Percentiles rank a stretch among this genome's conserved stretches.
Evolutionary conservation across 164 flowering plant genomes (phyloP).

Genomic region (Dillenia suffruticosa): DNA sequence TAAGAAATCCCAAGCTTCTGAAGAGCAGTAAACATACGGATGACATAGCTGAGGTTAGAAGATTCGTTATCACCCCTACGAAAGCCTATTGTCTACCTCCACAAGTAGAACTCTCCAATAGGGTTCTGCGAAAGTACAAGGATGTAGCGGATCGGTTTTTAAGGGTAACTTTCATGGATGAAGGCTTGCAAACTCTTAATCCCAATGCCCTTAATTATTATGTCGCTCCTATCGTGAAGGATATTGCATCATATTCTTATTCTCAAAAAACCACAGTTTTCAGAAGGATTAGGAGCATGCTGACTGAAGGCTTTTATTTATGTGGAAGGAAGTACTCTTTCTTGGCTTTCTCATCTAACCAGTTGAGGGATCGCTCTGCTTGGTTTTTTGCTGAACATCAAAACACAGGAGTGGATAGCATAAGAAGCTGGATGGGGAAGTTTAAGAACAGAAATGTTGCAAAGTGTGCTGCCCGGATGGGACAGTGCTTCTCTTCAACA

Average conservation of each 20-base stretch:
- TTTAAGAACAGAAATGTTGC: conserved; percentile 62
- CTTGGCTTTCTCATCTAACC: conserved; percentile 88
- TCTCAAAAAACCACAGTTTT: conserved; percentile 62
- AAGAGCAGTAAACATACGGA: conserved; percentile 28
- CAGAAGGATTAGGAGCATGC: conserved; percentile 51
- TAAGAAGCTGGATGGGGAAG: conserved; percentile 82
- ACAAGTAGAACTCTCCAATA: conserved; percentile 83
- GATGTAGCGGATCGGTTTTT: conserved; percentile 68
- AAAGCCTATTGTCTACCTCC: conserved; percentile 93
- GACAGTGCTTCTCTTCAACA: conserved; percentile 93
- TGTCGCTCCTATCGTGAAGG: conserved; percentile 63
- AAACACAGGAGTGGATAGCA: conserved; percentile 21
- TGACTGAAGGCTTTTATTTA: conserved; percentile 59
- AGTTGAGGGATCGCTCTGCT: conserved; percentile 85
- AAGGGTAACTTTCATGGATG: conserved; percentile 96
- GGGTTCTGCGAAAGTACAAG: conserved; percentile 74
- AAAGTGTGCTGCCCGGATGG: conserved; percentile 96
- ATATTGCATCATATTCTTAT: conserved; percentile 36
- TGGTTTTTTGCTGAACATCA: conserved; percentile 89
- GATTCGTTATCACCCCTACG: conserved; percentile 81
- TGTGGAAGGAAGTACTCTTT: conserved; percentile 82
- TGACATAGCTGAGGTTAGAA: conserved; percentile 66
- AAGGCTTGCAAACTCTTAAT: conserved; percentile 70
- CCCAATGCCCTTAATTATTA: conserved; percentile 41
- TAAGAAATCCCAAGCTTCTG: conserved; percentile 57